Evolutionary conservation across 2,329 filamentous ascomycete genomes (phyloP), one percentile per base, ranked within the genome.

Genomic region (Claviceps maximensis): DNA sequence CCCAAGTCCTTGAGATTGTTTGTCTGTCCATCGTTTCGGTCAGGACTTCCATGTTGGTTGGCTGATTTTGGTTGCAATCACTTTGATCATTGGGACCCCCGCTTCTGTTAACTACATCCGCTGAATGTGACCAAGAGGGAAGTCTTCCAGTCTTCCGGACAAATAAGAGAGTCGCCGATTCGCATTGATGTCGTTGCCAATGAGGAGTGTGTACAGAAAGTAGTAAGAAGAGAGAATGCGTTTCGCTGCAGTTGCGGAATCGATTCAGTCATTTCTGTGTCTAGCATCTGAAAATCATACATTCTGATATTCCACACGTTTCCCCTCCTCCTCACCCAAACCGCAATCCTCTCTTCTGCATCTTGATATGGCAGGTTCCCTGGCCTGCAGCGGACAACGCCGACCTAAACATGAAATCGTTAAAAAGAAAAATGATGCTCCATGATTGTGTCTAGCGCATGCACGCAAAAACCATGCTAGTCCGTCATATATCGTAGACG

Each of bases 321-420:
- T 36, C 15, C 12, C 12, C 5, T 36, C 12, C 12, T 13, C 12
- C 12, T 15, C 3, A 3, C 13, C 3, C 33, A 10, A n/a, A n/a
- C n/a, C 12, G 5, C 13, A 12, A 36, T 15, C 10, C 36, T 17
- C 15, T n/a, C 36, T 38, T n/a, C 36, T 38, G 15, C 36, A 17
- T 4, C 15, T 38, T 38, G 2, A 7, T 38, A n/a, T 6, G 13
- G 15, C 36, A 17, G 36, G 5, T 38, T 5, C 36, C n/a, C 42
- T 51, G 52, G 31, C 49, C 52, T 45, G 41, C 48, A 53, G 51
- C 50, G 55, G 49, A 47, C 49, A 17, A 19, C 5, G 3, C n/a
- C 53, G 29, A 25, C 17, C 36, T 29, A 44, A 38, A 38, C n/a
- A n/a, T n/a, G 44, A 54, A 54, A 45, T 48, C 38, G 21, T 38